These are phyloP conservation scores for Hevea brasiliensis DNA, from an alignment of 345 rosid species.

Conservation along the genomic window DNA sequence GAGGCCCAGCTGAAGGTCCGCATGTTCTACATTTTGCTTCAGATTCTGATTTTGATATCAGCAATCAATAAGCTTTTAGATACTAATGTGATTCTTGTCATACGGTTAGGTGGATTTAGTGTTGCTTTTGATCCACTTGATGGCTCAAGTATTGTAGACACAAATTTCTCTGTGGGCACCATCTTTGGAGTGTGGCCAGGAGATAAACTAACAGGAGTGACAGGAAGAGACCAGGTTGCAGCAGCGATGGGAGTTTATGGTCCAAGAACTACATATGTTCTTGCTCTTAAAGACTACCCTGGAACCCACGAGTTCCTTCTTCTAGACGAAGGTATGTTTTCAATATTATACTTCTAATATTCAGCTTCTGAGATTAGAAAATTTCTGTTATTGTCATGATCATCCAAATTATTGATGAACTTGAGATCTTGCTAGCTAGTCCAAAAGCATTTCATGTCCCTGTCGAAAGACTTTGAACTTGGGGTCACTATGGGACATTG, in stretches of 20 bases:
- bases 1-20: conserved; percentile 91
- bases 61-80: not conserved
- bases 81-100: conserved; percentile 1
- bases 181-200: conserved; percentile 99
- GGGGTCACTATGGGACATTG: too few relatives aligned
- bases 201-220: conserved; percentile 79
- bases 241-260: conserved; percentile 96
- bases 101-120: conserved; percentile 73
- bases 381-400: not conserved
- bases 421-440: not conserved
- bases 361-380: not conserved
- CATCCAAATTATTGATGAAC: not conserved
- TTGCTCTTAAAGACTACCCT: conserved; percentile 77
- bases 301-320: conserved; percentile 99
- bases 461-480: too few relatives aligned
- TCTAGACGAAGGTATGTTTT: conserved; percentile 82
- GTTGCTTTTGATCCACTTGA: conserved; percentile 92
- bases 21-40: not conserved
- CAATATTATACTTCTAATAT: not conserved
- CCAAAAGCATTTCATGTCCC: too few relatives aligned
- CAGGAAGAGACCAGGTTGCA: conserved; percentile 83
- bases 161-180: conserved; percentile 88
- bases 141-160: conserved; percentile 81
- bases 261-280: conserved; percentile 87
- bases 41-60: not conserved